phyloP scores from a whole-genome alignment of 1,284 basidiomycete genomes.

The Lentinula novae-zelandiae region DNA sequence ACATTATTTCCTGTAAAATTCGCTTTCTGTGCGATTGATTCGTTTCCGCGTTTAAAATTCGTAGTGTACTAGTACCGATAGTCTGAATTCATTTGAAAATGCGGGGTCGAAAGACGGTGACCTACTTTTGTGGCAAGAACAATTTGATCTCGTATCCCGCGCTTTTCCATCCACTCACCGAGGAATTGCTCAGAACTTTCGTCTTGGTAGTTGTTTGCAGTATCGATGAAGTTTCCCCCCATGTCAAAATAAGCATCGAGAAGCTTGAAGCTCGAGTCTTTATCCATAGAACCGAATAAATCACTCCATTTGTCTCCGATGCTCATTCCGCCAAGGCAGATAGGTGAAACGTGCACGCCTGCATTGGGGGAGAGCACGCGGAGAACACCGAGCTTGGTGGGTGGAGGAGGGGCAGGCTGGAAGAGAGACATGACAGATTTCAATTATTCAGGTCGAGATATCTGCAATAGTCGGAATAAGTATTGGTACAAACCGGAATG shows the following conservation, averaged over 20 bases:
- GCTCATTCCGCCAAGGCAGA: slow-evolving; percentile 46
- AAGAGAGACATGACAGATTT: slow-evolving; percentile 4
- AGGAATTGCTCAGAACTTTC: slow-evolving; percentile 6
- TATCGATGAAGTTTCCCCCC: slow-evolving; percentile 13
- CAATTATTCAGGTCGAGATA: too few relatives aligned
- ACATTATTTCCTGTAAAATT: slow-evolving; percentile 45
- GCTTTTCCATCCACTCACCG: slow-evolving; percentile 10
- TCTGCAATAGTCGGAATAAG: too few relatives aligned
- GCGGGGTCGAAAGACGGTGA: too few relatives aligned
- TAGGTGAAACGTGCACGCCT: slow-evolving; percentile 42
- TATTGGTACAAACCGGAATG: too few relatives aligned
- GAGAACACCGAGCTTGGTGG: slow-evolving; percentile 32
- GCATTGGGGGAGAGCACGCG: slow-evolving; percentile 38
- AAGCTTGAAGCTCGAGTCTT: slow-evolving; percentile 28
- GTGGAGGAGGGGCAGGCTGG: slow-evolving; percentile 6
- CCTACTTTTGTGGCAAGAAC: slow-evolving; percentile 8
- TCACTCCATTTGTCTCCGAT: slow-evolving; percentile 38
- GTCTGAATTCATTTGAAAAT: not conserved
- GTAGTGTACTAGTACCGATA: slow-evolving; percentile 16
- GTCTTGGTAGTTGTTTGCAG: slow-evolving; percentile 16
- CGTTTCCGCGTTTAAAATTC: slow-evolving; percentile 24
- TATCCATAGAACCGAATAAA: slow-evolving; percentile 26
- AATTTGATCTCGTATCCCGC: slow-evolving; percentile 5
- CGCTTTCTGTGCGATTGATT: slow-evolving; percentile 29
- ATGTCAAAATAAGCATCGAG: slow-evolving; percentile 23